phyloP scores from a whole-genome alignment of 2,329 filamentous ascomycete genomes.

The Beauveria brongniartii region DNA sequence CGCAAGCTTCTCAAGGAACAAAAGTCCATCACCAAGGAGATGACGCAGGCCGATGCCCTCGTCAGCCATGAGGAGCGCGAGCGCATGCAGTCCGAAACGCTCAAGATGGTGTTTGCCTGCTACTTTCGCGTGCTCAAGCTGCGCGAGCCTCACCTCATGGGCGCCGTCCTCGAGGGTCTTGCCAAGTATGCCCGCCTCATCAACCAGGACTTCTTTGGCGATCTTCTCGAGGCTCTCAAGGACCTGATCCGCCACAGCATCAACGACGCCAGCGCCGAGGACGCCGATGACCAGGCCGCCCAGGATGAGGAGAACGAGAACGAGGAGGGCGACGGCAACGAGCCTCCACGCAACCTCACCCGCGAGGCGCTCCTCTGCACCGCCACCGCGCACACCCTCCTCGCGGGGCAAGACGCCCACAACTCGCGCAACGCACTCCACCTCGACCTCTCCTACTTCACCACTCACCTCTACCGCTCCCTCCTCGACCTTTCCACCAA shows the following conservation, averaged over 20 bases:
- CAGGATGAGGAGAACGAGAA: constrained; percentile 34
- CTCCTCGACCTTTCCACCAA: constrained; percentile 72
- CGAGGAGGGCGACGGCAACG: constrained; percentile 35
- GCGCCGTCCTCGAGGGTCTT: constrained; percentile 89
- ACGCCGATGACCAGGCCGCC: constrained; percentile 34
- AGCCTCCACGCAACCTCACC: constrained; percentile 59
- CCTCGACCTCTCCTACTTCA: constrained; percentile 92
- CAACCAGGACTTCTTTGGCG: constrained; percentile 98
- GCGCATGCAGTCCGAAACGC: constrained; percentile 86
- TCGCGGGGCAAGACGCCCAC: constrained; percentile 87
- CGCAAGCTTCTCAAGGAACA: constrained; percentile 79
- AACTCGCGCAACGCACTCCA: constrained; percentile 74
- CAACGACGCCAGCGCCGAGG: constrained; percentile 40
- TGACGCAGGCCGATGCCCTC: constrained; percentile 82
- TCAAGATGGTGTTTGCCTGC: constrained; percentile 89
- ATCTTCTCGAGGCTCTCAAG: constrained; percentile 87
- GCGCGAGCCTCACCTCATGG: constrained; percentile 77
- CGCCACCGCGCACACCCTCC: constrained; percentile 90
- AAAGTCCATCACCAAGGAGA: constrained; percentile 83
- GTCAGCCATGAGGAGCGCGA: constrained; percentile 91
- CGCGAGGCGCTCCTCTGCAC: constrained; percentile 89
- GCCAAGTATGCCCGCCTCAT: constrained; percentile 93
- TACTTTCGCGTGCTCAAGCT: constrained; percentile 94
- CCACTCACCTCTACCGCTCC: constrained; percentile 83
- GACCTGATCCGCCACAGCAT: constrained; percentile 78